phyloP scores from a whole-genome alignment of 2,329 filamentous ascomycete genomes.

The Phyllosticta paracitricarpa region DNA sequence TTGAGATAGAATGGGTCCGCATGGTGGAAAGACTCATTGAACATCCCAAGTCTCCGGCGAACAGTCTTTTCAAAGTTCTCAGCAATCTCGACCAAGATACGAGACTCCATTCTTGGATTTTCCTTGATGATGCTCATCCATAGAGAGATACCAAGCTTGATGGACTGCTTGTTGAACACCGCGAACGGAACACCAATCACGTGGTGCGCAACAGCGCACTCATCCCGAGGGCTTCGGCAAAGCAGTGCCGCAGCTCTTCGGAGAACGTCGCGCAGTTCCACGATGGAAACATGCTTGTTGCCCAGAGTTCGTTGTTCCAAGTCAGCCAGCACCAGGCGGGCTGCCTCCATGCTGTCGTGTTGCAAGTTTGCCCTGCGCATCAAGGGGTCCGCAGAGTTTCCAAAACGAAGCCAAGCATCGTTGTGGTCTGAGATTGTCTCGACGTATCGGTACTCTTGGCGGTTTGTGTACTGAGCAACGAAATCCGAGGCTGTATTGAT shows the following conservation, averaged over 20 bases:
- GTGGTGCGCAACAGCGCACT: conserved; percentile 72
- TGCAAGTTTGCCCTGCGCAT: conserved; percentile 14
- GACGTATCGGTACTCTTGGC: conserved; percentile 88
- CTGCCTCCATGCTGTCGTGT: conserved; percentile 38
- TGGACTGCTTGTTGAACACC: conserved; percentile 88
- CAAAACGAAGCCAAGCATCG: conserved; percentile 54
- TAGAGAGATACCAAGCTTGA: conserved; percentile 87
- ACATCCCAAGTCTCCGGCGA: conserved; percentile 67
- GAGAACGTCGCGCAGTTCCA: conserved; percentile 70
- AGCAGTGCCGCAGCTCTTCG: conserved; percentile 77
- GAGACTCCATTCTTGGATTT: conserved; percentile 77
- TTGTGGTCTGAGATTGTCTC: conserved; percentile 63
- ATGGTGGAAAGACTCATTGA: conserved; percentile 53
- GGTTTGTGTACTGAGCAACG: conserved; percentile 90
- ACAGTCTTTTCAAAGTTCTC: conserved; percentile 87
- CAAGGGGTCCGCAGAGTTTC: conserved; percentile 24
- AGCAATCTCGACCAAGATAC: conserved; percentile 75
- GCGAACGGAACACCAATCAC: conserved; percentile 88
- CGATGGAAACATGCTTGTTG: conserved; percentile 59
- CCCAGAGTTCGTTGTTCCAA: conserved; percentile 62
- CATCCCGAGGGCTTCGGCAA: conserved; percentile 65
- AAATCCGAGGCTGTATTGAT: conserved; percentile 95
- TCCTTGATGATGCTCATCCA: conserved; percentile 98
- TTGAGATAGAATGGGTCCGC: conserved; percentile 79
- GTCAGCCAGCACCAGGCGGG: conserved; percentile 54